Conservation (phyloP, 306 rosid species). For the Trichosanthes cucumerina region DNA sequence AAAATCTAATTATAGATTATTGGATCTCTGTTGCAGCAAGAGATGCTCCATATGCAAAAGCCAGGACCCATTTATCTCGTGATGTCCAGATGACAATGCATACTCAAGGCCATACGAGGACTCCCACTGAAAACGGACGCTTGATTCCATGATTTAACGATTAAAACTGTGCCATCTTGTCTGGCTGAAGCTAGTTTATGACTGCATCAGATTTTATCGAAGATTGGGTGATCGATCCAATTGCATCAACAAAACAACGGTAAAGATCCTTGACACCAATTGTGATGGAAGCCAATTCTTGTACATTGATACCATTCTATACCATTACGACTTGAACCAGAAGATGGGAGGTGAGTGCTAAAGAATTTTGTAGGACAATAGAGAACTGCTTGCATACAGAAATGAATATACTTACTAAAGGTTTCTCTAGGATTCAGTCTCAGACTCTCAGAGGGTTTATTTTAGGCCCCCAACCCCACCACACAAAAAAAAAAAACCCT, state of each 20-base stretch:
- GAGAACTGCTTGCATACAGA: neutral
- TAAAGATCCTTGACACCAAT: neutral
- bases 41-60: conserved; percentile 90
- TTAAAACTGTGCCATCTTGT: conserved; percentile 9
- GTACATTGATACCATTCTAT: conserved; percentile 34
- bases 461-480: neutral
- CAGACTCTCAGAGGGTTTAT: neutral
- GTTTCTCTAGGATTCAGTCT: neutral
- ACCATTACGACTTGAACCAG: neutral
- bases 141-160: conserved; percentile 44
- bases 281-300: conserved; percentile 14
- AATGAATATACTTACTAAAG: conserved; percentile 1
- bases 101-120: conserved; percentile 49
- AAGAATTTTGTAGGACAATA: conserved; percentile 6
- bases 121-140: conserved; percentile 73
- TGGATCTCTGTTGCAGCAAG: conserved; percentile 43
- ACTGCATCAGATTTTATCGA: neutral
- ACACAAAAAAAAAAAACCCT: neutral
- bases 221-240: neutral
- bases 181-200: conserved; percentile 4
- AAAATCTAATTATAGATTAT: neutral
- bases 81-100: conserved; percentile 82
- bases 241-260: neutral
- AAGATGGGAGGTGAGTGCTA: neutral
- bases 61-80: conserved; percentile 75